A percentile compares a stretch with the other conserved stretches of the same genome.
These are phyloP conservation scores for Pholiota conissans DNA, from an alignment of 768 basidiomycete genomes.

Conservation along the genomic window DNA sequence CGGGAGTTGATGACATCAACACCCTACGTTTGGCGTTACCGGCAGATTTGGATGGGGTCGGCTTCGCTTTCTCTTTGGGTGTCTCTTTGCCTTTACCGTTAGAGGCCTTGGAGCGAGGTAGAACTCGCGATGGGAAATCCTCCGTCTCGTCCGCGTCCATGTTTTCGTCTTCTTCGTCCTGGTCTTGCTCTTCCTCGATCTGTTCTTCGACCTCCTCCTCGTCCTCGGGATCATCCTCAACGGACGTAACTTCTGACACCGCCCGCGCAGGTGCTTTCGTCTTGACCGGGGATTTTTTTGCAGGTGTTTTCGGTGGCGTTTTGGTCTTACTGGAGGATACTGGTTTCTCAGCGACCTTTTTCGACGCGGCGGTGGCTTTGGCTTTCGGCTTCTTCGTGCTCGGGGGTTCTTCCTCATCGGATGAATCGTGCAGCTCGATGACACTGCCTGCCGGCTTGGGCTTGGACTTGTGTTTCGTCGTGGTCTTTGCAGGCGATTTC, in stretches of 20 bases:
- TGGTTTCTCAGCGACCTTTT: no score
- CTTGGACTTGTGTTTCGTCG: neutral
- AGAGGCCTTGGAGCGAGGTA: neutral
- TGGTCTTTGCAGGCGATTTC: neutral
- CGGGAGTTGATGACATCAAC: neutral
- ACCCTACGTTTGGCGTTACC: neutral
- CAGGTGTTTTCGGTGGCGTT: neutral
- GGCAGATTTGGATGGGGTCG: neutral
- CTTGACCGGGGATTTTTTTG: neutral
- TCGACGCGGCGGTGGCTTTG: no score
- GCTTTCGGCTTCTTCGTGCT: neutral
- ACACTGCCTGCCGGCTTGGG: neutral
- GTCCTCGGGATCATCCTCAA: neutral
- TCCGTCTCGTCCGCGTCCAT: neutral
- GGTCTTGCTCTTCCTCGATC: neutral
- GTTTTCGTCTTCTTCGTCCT: neutral
- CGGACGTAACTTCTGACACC: neutral
- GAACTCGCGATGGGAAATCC: neutral
- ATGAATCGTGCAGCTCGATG: constrained; percentile 2
- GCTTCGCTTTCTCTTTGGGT: neutral
- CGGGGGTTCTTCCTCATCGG: neutral
- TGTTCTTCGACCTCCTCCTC: neutral
- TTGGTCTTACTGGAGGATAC: no score
- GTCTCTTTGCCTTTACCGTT: constrained; percentile 8
- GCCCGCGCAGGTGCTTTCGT: neutral